Conservation (phyloP, 169 alveolate species). For the Blepharisma undulans region DNA sequence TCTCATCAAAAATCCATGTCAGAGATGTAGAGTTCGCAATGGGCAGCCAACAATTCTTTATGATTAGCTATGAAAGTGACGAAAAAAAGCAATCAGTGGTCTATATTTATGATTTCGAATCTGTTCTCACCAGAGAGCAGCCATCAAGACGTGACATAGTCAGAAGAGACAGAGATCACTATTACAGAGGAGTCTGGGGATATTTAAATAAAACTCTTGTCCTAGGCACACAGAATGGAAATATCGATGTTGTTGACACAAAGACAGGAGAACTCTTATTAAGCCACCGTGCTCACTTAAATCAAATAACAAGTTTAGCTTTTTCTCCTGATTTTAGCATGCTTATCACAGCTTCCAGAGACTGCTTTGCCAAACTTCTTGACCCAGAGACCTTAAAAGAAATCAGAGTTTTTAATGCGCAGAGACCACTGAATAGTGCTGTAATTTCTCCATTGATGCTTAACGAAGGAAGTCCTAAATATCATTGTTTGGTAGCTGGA, state of each 20-base stretch:
- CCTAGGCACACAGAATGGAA: constrained; percentile 13
- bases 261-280: background rate
- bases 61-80: constrained; percentile 6
- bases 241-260: constrained; percentile 4
- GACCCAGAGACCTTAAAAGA: background rate
- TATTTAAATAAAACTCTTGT: constrained; percentile 19
- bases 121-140: background rate
- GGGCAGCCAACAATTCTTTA: constrained; percentile 14
- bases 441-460: constrained; percentile 16
- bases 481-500: constrained; percentile 69
- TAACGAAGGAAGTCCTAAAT: constrained; percentile 23
- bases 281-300: background rate
- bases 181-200: constrained; percentile 35
- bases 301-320: constrained; percentile 1
- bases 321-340: constrained; percentile 2
- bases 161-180: background rate
- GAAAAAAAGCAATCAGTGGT: background rate
- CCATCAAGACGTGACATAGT: background rate
- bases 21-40: background rate
- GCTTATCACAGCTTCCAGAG: constrained; percentile 28
- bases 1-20: background rate
- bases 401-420: background rate
- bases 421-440: constrained; percentile 35
- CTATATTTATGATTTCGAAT: background rate
- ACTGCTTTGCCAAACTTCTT: background rate